Conservation (phyloP, 805 yeast species). For the Candida pseudofarinosa region DNA sequence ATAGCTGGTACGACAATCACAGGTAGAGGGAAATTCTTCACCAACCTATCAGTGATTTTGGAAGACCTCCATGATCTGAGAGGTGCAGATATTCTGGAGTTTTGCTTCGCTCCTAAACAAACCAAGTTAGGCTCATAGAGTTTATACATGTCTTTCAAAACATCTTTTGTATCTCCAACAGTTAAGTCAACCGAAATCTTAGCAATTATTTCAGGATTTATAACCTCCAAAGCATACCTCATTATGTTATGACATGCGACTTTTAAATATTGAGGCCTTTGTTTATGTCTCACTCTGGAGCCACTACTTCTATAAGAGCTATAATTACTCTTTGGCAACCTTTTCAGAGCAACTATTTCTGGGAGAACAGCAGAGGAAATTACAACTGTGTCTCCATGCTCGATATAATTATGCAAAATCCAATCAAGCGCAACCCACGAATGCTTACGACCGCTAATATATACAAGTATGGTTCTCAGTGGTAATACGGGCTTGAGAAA, state of each 20-base stretch:
- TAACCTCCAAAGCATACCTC: slow-evolving; percentile 47
- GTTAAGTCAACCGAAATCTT: slow-evolving; percentile 59
- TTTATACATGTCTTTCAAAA: slow-evolving; percentile 55
- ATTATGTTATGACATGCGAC: slow-evolving; percentile 46
- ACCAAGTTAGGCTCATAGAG: slow-evolving; percentile 60
- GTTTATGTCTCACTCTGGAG: slow-evolving; percentile 20
- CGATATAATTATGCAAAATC: slow-evolving; percentile 50
- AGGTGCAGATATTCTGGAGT: slow-evolving; percentile 40
- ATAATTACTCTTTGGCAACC: slow-evolving; percentile 11
- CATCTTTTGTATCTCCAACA: slow-evolving; percentile 53
- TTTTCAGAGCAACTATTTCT: slow-evolving; percentile 5
- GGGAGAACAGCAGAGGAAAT: slow-evolving; percentile 51
- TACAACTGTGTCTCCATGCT: slow-evolving; percentile 64
- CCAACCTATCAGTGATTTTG: slow-evolving; percentile 60
- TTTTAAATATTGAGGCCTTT: slow-evolving; percentile 45
- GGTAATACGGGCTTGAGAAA: slow-evolving; percentile 39
- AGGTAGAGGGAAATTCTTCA: slow-evolving; percentile 62
- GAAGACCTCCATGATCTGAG: slow-evolving; percentile 58
- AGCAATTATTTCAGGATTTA: slow-evolving; percentile 43
- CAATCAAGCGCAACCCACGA: slow-evolving; percentile 84
- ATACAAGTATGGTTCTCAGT: slow-evolving; percentile 54
- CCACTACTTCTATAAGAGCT: slow-evolving; percentile 3
- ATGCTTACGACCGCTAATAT: slow-evolving; percentile 66
- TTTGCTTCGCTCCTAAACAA: slow-evolving; percentile 53
- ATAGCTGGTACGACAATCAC: slow-evolving; percentile 62